Evolutionary conservation across 2,329 filamentous ascomycete genomes (phyloP).

Genomic region (Fusarium stilboides): DNA sequence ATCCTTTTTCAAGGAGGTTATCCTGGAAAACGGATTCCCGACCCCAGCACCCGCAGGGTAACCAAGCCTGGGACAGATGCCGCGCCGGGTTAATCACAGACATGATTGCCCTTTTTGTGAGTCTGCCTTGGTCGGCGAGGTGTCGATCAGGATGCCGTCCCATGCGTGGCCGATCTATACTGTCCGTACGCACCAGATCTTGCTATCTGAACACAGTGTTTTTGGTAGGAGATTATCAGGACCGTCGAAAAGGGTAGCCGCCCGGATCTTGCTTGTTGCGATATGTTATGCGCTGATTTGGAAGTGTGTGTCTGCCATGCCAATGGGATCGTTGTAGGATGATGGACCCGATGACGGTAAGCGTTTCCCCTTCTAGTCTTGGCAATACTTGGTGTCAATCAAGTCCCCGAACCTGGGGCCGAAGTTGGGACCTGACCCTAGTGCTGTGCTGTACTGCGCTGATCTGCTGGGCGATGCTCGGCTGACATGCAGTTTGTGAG

Average conservation of each 20-base stretch:
- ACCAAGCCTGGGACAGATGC: constrained; percentile 31
- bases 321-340: constrained; percentile 23
- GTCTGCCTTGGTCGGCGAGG: constrained; percentile 34
- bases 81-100: constrained; percentile 27
- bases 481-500: constrained; percentile 39
- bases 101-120: constrained; percentile 6
- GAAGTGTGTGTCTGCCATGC: constrained; percentile 20
- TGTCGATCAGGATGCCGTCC: constrained; percentile 32
- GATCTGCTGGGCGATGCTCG: constrained; percentile 43
- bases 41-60: constrained; percentile 8
- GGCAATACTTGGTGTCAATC: constrained; percentile 40
- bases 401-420: constrained; percentile 35
- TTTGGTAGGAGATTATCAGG: constrained; percentile 8
- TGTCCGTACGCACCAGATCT: not conserved
- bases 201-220: constrained; percentile 7
- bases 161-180: constrained; percentile 3
- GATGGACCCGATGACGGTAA: constrained; percentile 42
- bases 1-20: constrained; percentile 19
- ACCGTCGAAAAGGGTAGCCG: not conserved
- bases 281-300: constrained; percentile 24
- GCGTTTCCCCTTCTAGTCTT: constrained; percentile 36
- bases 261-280: constrained; percentile 38
- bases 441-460: constrained; percentile 31
- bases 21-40: constrained; percentile 21
- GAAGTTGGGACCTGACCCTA: constrained; percentile 39